A percentile compares a stretch with the other conserved stretches of the same genome.
phyloP scores from a whole-genome alignment of 2,329 filamentous ascomycete genomes.

The Colletotrichum sp. region DNA sequence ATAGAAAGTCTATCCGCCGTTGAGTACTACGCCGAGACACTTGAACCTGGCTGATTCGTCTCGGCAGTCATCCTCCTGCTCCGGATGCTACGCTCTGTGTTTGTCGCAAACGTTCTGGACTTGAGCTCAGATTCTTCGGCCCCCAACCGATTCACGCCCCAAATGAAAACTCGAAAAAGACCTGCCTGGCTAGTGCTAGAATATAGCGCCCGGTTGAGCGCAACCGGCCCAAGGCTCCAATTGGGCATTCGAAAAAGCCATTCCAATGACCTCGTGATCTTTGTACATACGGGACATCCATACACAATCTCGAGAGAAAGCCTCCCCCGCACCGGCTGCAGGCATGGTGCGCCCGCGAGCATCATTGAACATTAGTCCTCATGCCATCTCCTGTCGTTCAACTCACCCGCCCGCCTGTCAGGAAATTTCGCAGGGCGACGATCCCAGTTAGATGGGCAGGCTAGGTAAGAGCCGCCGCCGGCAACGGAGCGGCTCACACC shows the following conservation, averaged over 20 bases:
- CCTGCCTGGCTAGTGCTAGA: neutral
- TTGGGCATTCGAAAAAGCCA: neutral
- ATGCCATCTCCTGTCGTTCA: neutral
- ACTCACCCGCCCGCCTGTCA: neutral
- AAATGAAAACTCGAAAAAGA: neutral
- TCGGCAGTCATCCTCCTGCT: neutral
- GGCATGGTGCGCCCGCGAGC: neutral
- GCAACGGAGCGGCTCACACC: slow-evolving; percentile 10
- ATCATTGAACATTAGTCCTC: neutral
- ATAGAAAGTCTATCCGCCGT: slow-evolving; percentile 11
- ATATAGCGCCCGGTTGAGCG: neutral
- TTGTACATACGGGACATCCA: neutral
- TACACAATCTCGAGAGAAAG: neutral
- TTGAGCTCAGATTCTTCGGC: neutral
- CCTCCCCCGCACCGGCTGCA: slow-evolving; percentile 15
- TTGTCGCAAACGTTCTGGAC: slow-evolving; percentile 2
- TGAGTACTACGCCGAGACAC: neutral
- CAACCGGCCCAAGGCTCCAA: neutral
- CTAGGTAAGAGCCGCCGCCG: slow-evolving; percentile 7
- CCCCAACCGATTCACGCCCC: neutral
- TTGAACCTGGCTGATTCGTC: neutral
- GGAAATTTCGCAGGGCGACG: neutral
- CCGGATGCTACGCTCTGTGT: slow-evolving; percentile 5
- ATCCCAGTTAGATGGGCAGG: neutral
- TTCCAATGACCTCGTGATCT: neutral